A percentile compares a stretch with the other conserved stretches of the same genome.
Evolutionary conservation across 2,329 filamentous ascomycete genomes (phyloP).

Genomic region (Aspergillus tubingensis): DNA sequence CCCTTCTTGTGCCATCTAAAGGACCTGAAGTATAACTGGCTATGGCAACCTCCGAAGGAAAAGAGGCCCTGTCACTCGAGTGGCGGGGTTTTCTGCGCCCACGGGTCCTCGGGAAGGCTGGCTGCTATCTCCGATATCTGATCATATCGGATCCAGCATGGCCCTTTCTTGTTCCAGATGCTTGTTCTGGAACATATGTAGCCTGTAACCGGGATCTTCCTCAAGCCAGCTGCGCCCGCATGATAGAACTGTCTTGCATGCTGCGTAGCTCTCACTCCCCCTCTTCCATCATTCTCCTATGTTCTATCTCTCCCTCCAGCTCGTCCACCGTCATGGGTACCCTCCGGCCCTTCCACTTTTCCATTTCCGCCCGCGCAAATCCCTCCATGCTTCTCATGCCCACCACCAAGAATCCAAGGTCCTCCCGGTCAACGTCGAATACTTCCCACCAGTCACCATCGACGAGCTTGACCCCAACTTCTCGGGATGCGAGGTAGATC

Average conservation of each 20-base stretch:
- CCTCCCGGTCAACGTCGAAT: slow-evolving; percentile 92
- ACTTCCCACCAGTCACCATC: slow-evolving; percentile 95
- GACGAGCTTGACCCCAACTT: slow-evolving; percentile 75
- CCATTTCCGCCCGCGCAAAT: slow-evolving; percentile 63
- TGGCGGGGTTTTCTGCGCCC: neutral
- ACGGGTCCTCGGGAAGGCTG: neutral
- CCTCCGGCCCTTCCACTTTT: slow-evolving; percentile 53
- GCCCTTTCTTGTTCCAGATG: neutral
- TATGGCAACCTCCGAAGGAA: neutral
- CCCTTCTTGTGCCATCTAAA: neutral
- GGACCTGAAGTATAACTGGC: neutral
- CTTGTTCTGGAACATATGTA: neutral
- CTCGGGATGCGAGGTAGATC: slow-evolving; percentile 84
- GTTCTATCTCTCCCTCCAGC: slow-evolving; percentile 63
- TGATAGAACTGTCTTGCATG: neutral
- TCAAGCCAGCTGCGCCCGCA: neutral
- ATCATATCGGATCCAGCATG: neutral
- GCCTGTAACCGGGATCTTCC: neutral
- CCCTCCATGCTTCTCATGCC: slow-evolving; percentile 77
- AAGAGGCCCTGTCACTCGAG: neutral
- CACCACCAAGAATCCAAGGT: slow-evolving; percentile 88
- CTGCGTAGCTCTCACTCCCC: slow-evolving; percentile 37
- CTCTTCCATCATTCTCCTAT: slow-evolving; percentile 46
- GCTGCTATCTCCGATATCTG: neutral
- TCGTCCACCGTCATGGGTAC: slow-evolving; percentile 62